Base-by-base conservation (phyloP, 768 basidiomycete species). In the Gautieria morchelliformis region DNA sequence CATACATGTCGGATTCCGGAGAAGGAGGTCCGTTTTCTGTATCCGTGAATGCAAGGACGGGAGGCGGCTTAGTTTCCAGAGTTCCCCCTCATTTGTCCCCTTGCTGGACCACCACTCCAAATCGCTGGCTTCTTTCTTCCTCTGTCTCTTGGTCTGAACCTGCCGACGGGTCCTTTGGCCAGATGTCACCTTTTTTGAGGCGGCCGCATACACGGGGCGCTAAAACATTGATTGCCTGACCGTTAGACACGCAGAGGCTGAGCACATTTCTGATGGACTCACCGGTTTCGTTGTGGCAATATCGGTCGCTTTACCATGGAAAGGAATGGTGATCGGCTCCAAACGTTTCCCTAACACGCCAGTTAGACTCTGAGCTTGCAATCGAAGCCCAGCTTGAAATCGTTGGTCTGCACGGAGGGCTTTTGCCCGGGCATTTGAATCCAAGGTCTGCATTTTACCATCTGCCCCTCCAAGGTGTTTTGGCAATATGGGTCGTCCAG, bases 341-440 rank as follows among this genome's bases (percentile, higher is more conserved):
- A 87, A 67, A 7, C 67, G 66, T 1, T 70, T 72, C 1, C 85
- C 86, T 0, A 73, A 74, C 7, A 15, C 45, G 17, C 45, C 45
- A 11, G 45, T 46, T 57, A 87, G 65, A 0, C 83, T 84, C 41
- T 76, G 77, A 10, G 85, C 84, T 45, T 81, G 79, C 52, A 73
- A 69, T 52, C 83, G 82, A 56, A 87, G 63, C 14, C 63, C 69
- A 33, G 74, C 68, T 79, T 84, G 84, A 64, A 78, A 80, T 0
- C 75, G 69, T 62, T 88, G 86, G n/a, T 80, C 73, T 15, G 64
- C 62, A 15, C 70, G 67, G 46, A 79, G 69, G 49, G 63, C 66
- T 61, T 66, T 72, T 58, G 55, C 67, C 27, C 74, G 72, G 53
- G 71, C 69, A 65, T 72, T 62, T 54, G 66, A 72, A 49, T 73